Percentiles rank a stretch among this genome's conserved stretches.
phyloP scores from a whole-genome alignment of 2,329 filamentous ascomycete genomes.

The Fusarium pseudocircinatum region DNA sequence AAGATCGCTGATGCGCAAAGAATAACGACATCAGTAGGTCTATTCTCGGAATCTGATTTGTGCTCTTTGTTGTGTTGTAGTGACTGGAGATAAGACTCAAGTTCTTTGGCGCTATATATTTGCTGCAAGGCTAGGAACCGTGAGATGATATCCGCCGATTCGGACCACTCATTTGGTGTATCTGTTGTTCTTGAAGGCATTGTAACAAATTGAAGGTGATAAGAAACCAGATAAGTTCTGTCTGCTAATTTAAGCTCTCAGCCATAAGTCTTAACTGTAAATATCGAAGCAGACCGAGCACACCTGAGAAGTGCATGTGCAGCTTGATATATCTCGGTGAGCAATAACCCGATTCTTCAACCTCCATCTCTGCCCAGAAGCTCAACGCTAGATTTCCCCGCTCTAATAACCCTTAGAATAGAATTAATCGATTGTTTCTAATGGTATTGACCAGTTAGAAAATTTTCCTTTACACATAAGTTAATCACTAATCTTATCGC shows the following conservation, averaged over 20 bases:
- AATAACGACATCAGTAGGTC: background rate
- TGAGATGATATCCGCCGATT: background rate
- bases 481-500: background rate
- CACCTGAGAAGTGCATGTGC: background rate
- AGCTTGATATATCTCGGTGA: background rate
- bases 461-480: background rate
- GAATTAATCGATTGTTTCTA: background rate
- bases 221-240: no score
- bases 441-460: background rate
- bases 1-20: constrained; percentile 16
- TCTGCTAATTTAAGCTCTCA: no score
- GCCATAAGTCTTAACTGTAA: no score
- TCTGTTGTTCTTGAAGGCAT: background rate
- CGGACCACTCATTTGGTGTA: fast-evolving
- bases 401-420: fast-evolving
- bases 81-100: background rate
- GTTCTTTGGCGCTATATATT: constrained; percentile 12
- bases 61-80: fast-evolving
- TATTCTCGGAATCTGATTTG: fast-evolving
- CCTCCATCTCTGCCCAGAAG: background rate
- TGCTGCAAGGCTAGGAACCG: constrained; percentile 6
- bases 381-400: background rate
- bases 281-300: fast-evolving
- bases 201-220: fast-evolving
- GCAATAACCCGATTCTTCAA: background rate